Percentiles rank a stretch among this genome's conserved stretches.
These are phyloP conservation scores for Dactylonectria estremocensis DNA, from an alignment of 2,329 filamentous ascomycete genomes.

Conservation along the genomic window DNA sequence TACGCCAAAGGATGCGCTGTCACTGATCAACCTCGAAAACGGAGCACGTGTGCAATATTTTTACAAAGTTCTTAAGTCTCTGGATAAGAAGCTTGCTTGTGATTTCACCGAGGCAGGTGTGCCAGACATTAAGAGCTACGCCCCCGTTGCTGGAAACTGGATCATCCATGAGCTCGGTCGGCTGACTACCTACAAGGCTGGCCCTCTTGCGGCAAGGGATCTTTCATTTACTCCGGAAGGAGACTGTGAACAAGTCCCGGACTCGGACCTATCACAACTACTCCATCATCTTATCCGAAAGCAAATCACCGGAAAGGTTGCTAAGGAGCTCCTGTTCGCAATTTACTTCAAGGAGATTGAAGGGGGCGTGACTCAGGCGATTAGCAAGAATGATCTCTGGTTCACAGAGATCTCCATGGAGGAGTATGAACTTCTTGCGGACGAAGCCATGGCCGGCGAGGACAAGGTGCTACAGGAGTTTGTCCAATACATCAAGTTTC, in stretches of 20 bases:
- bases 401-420: conserved; percentile 65
- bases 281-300: conserved; percentile 63
- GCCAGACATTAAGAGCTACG: conserved; percentile 55
- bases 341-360: conserved; percentile 65
- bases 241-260: conserved; percentile 63
- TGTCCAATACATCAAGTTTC: conserved; percentile 60
- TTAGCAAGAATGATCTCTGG: conserved; percentile 67
- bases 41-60: conserved; percentile 89
- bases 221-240: conserved; percentile 62
- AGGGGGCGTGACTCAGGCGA: conserved; percentile 59
- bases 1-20: conserved; percentile 85
- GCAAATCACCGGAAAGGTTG: conserved; percentile 69
- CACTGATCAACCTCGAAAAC: conserved; percentile 82
- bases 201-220: conserved; percentile 51
- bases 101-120: conserved; percentile 37
- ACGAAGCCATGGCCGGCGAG: conserved; percentile 61
- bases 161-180: conserved; percentile 83
- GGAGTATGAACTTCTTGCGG: conserved; percentile 66
- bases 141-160: conserved; percentile 73
- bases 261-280: conserved; percentile 65
- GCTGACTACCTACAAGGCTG: conserved; percentile 68
- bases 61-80: conserved; percentile 72
- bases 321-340: conserved; percentile 71
- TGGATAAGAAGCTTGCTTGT: conserved; percentile 54
- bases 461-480: conserved; percentile 65